Evolutionary conservation across 2,329 filamentous ascomycete species (phyloP).

Genomic region (Penicillium sp.): DNA sequence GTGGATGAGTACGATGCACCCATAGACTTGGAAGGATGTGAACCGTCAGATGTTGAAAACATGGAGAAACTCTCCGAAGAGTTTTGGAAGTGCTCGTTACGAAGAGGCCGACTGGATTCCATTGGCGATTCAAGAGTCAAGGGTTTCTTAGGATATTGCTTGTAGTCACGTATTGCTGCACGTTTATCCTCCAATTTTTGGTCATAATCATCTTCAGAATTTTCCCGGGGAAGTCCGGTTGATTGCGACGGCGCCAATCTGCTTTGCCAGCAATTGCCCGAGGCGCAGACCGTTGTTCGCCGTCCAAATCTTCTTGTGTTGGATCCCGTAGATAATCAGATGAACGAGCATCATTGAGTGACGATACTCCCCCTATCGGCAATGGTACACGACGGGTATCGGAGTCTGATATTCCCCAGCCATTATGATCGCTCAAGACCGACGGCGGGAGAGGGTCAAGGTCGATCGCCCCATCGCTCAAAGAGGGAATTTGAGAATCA

Average conservation of each 20-base stretch:
- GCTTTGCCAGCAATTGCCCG: slow-evolving; percentile 40
- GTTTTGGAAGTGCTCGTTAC: slow-evolving; percentile 47
- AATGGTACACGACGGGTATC: slow-evolving; percentile 21
- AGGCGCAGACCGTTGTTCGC: slow-evolving; percentile 42
- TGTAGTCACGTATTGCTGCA: slow-evolving; percentile 49
- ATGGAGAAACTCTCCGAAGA: slow-evolving; percentile 63
- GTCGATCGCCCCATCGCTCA: slow-evolving; percentile 38
- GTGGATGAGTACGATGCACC: slow-evolving; percentile 50
- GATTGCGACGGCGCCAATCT: slow-evolving; percentile 37
- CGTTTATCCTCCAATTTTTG: slow-evolving; percentile 44
- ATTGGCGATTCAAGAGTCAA: slow-evolving; percentile 49
- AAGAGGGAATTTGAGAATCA: slow-evolving; percentile 34
- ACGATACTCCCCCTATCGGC: slow-evolving; percentile 22
- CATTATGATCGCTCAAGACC: slow-evolving; percentile 41
- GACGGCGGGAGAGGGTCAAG: slow-evolving; percentile 47
- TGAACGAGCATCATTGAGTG: slow-evolving; percentile 25
- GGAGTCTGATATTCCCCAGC: slow-evolving; percentile 31
- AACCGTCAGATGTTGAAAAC: slow-evolving; percentile 62
- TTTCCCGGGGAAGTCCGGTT: slow-evolving; percentile 28
- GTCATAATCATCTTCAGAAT: slow-evolving; percentile 38
- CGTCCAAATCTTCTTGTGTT: slow-evolving; percentile 22
- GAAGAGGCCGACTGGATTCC: slow-evolving; percentile 31
- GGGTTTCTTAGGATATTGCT: slow-evolving; percentile 50
- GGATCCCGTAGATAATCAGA: slow-evolving; percentile 27
- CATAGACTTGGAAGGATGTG: slow-evolving; percentile 53